Conservation (phyloP, 768 basidiomycete species). For the Mycena venus region DNA sequence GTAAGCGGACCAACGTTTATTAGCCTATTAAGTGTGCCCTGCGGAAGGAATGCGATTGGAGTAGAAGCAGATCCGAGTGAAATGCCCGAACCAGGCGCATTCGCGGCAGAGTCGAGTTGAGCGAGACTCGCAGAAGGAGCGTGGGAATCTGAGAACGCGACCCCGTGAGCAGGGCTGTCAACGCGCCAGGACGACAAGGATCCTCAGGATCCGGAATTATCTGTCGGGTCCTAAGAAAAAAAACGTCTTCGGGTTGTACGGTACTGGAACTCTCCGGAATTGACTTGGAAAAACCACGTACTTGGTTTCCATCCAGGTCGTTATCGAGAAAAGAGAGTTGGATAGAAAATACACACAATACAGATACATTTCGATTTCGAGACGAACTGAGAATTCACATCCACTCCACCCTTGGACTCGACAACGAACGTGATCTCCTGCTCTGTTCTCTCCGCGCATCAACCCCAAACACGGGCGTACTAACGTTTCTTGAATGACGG, state of each 20-base stretch:
- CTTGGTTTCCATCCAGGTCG: no score
- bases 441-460: slow-evolving; percentile 27
- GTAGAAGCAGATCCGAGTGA: neutral
- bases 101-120: neutral
- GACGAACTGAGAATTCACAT: neutral
- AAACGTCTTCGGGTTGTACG: no score
- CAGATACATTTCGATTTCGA: slow-evolving; percentile 28
- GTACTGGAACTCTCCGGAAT: no score
- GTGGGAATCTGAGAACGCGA: neutral
- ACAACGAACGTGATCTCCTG: slow-evolving; percentile 30
- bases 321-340: neutral
- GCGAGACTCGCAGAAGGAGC: neutral
- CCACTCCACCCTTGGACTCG: slow-evolving; percentile 17
- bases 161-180: neutral
- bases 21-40: neutral
- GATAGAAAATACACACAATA: slow-evolving; percentile 21
- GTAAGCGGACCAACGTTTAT: neutral
- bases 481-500: slow-evolving; percentile 31
- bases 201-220: no score
- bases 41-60: neutral
- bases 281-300: no score
- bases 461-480: slow-evolving; percentile 28
- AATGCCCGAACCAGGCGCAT: neutral
- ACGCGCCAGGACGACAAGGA: no score
- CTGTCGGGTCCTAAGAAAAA: no score